Evolutionary conservation across 106 monocot genomes (phyloP), one percentile per base, ranked within the genome.

Genomic region (Allium cepa): DNA sequence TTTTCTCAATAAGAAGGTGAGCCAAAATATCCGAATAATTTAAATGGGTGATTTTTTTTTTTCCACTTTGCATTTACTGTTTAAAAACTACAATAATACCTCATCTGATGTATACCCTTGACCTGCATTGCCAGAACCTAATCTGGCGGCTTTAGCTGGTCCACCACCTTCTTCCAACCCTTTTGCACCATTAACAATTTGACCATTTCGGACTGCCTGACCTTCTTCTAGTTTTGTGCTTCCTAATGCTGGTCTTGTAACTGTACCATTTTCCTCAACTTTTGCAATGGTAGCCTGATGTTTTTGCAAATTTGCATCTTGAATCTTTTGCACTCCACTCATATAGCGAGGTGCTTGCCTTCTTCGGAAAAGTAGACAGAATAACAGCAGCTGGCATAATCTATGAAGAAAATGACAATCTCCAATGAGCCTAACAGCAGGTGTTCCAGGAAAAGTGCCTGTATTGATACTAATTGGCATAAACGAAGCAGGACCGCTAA

Each of bases 381-480:
- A 99, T 8, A 99, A 87, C 48, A 99, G 71, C 47, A 99, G 71
- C 62, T 99, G 97, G 68, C 97, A 99, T 60, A 99, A 70, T 77
- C 87, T 84, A 51, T 99, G 97, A 71, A 99, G 97, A 70, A 99
- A 99, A 87, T 99, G 89, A 57, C 89, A 99, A 71, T 99, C 97
- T 56, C 97, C 97, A 76, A 99, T 85, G 47, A 99, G 92, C 67
- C 97, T 84, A 61, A 99, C 97, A 66, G 97, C 97, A 80, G 97
- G 97, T 66, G 97, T 92, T 70, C 97, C 97, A 70, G 97, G 97
- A 78, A 99, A 99, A 49, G 97, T 99, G 12, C 82, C 97, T 17
- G 97, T 99, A 66, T 99, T 99, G n/a, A 99, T 83, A 68, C 97
- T 92, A 47, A 99, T 99, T 17, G 97, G 97, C 77, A 90, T 85